Percentiles rank a stretch among this genome's conserved stretches.
Evolutionary conservation across 2,329 filamentous ascomycete species (phyloP).

Genomic region (Epicoccum sorghinum): DNA sequence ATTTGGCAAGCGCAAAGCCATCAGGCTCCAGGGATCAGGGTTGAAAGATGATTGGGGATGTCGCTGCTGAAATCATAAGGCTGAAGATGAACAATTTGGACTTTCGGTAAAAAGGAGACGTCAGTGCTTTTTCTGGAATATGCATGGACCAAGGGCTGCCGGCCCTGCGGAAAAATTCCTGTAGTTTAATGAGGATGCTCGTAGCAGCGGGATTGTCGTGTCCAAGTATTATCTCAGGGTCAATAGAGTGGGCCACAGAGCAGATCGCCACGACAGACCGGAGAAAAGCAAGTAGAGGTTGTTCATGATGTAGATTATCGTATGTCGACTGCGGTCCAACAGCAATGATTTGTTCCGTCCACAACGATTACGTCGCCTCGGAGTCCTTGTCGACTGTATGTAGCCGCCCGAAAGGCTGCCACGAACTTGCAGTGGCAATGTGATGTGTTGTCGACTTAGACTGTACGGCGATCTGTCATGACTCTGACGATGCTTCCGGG

Average conservation of each 20-base stretch:
- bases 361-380: neutral
- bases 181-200: constrained; percentile 17
- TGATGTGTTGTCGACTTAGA: constrained; percentile 55
- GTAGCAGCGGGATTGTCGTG: constrained; percentile 11
- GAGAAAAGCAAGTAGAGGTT: constrained; percentile 9
- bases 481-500: constrained; percentile 86
- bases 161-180: constrained; percentile 20
- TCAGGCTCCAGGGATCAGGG: constrained; percentile 17
- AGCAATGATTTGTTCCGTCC: neutral
- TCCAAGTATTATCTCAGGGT: constrained; percentile 13
- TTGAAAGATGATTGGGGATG: constrained; percentile 22
- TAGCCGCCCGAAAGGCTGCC: constrained; percentile 9
- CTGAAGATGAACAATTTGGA: constrained; percentile 15
- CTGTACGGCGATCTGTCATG: constrained; percentile 95
- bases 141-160: constrained; percentile 25
- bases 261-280: constrained; percentile 14
- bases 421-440: neutral
- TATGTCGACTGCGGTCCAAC: neutral
- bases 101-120: constrained; percentile 24
- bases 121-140: constrained; percentile 30
- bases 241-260: constrained; percentile 13
- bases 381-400: neutral
- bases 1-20: constrained; percentile 14
- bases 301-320: constrained; percentile 5
- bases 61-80: constrained; percentile 16